A percentile compares a stretch with the other conserved stretches of the same genome.
phyloP scores from a whole-genome alignment of 2,329 filamentous ascomycete species.

The Colletotrichum tropicale region DNA sequence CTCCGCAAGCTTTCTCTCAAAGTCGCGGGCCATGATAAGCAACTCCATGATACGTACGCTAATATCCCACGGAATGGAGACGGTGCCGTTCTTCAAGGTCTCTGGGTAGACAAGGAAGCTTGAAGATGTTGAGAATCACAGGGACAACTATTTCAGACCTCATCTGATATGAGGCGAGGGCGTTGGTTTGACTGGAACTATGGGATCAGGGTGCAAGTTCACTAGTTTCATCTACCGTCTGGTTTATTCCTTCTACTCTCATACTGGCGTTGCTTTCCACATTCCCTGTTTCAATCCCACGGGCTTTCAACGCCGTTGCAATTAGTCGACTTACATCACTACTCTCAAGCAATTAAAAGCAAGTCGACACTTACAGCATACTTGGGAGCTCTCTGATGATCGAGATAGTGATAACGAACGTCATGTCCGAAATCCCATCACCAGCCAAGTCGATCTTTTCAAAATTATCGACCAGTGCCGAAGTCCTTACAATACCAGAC shows the following conservation, averaged over 20 bases:
- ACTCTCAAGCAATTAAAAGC: neutral
- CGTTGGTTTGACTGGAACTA: neutral
- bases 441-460: neutral
- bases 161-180: neutral
- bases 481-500: neutral
- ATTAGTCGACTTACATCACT: neutral
- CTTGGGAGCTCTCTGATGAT: neutral
- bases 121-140: neutral
- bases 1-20: neutral
- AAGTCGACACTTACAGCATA: neutral
- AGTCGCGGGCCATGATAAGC: neutral
- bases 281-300: neutral
- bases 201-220: neutral
- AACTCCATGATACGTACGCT: neutral
- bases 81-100: neutral
- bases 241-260: neutral
- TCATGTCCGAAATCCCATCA: neutral
- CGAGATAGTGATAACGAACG: neutral
- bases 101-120: neutral
- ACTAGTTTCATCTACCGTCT: neutral
- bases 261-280: neutral
- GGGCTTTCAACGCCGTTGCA: neutral
- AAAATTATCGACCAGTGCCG: neutral
- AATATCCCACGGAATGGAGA: fast-evolving
- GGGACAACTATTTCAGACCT: neutral